phyloP scores from a whole-genome alignment of 2,329 filamentous ascomycete genomes.

The Akanthomyces uredinophilus region DNA sequence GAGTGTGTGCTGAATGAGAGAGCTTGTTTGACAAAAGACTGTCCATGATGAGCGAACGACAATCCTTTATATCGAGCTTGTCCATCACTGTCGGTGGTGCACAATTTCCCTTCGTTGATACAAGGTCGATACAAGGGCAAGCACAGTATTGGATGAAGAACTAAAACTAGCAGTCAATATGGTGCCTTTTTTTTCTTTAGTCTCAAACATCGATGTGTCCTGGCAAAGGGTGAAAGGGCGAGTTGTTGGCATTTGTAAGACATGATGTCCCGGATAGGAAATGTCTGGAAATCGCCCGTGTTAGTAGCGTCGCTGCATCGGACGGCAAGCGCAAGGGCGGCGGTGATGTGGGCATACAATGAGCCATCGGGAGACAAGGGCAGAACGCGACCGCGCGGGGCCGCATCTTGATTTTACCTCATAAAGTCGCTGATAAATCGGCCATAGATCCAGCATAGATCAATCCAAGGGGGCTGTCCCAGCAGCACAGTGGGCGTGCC shows the following conservation, averaged over 20 bases:
- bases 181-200: not conserved
- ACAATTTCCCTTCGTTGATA: not conserved
- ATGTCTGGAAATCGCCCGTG: not conserved
- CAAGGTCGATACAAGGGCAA: not conserved
- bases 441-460: not conserved
- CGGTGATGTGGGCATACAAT: not conserved
- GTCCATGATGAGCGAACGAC: not conserved
- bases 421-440: not conserved
- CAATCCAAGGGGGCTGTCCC: not conserved
- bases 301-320: not conserved
- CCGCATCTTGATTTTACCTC: not conserved
- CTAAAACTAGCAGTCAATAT: not conserved
- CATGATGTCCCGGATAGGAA: not conserved
- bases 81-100: not conserved
- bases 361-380: not conserved
- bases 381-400: not conserved
- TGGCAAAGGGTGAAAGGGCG: not conserved
- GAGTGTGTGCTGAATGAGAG: not conserved
- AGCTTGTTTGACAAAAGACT: not conserved
- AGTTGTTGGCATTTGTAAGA: not conserved
- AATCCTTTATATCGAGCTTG: not conserved
- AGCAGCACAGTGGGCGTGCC: too few species aligned
- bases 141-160: not conserved
- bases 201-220: not conserved
- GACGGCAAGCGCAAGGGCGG: not conserved